Conservation (phyloP, 345 rosid genomes). For the Excoecaria agallocha region DNA sequence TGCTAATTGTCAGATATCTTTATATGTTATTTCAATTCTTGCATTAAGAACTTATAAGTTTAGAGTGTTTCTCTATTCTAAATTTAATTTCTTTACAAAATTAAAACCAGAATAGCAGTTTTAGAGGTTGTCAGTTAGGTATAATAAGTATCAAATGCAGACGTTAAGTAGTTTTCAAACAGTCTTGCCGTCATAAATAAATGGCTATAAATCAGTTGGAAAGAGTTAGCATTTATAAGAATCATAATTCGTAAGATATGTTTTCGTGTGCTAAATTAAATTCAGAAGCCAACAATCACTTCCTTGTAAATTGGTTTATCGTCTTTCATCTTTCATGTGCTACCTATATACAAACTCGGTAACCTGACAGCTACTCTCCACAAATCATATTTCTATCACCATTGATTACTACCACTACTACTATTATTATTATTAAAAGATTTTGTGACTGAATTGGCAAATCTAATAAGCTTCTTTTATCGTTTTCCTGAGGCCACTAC, state of each 20-base stretch:
- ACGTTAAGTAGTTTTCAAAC: background rate
- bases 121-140: background rate
- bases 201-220: background rate
- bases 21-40: too few relatives aligned
- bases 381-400: too few relatives aligned
- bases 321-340: conserved; percentile 23
- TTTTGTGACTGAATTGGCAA: too few relatives aligned
- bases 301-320: background rate
- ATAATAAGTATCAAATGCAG: background rate
- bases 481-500: too few relatives aligned
- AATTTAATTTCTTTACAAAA: background rate
- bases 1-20: too few relatives aligned
- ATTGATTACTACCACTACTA: too few relatives aligned
- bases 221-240: background rate
- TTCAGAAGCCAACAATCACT: background rate
- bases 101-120: background rate
- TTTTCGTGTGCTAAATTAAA: background rate
- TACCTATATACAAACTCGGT: background rate
- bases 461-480: too few relatives aligned
- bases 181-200: background rate
- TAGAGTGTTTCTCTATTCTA: background rate
- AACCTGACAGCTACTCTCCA: conserved; percentile 5
- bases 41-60: too few relatives aligned
- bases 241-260: background rate
- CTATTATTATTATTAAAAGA: too few relatives aligned